Evolutionary conservation across 1,284 basidiomycete genomes (phyloP), one percentile per base, ranked within the genome.

Genomic region (Taiwanofungus camphoratus): DNA sequence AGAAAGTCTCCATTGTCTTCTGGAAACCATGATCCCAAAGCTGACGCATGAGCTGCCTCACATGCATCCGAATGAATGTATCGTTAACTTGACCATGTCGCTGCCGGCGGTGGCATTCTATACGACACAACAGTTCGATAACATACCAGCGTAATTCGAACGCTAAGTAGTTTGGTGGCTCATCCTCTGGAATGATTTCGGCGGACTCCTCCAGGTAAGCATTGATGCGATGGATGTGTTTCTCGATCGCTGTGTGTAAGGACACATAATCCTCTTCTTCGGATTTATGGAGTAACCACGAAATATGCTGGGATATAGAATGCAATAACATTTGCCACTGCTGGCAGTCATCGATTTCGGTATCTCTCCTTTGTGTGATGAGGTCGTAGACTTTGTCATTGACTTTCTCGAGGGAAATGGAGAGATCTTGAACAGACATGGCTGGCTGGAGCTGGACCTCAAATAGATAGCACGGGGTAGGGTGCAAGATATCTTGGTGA

Each of bases 21-120:
- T 74, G 69, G 36, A 86, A 60, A 13, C 79, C 82, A 46, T 73
- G 68, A 7, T 61, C 64, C 39, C 84, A 59, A 3, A 92, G 72
- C 27, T 69, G 63, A 3, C 64, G 60, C 20, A 87, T 57, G 30
- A 88, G 62, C 3, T 69, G 51, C 15, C 58, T 51, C 4, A 63
- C 54, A 58, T 62, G 50, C 44, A 49, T 29, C 57, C 52, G 18
- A 39, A 52, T 40, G 27, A 56, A 21, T 34, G n/a, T 30, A 21
- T 44, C 48, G 36, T 61, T 56, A 34, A 46, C 35, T 11, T 53
- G 48, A 43, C 54, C 50, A 43, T 44, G 44, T 50, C 55, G 50
- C 52, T 39, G 39, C 16, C 35, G 49, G 30, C 58, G 60, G 21
- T 56, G 53, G 19, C 50, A 48, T 19, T 48, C 51, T 23, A 69